Base-by-base conservation (phyloP, 106 monocot species). In the Posidonia australis region DNA sequence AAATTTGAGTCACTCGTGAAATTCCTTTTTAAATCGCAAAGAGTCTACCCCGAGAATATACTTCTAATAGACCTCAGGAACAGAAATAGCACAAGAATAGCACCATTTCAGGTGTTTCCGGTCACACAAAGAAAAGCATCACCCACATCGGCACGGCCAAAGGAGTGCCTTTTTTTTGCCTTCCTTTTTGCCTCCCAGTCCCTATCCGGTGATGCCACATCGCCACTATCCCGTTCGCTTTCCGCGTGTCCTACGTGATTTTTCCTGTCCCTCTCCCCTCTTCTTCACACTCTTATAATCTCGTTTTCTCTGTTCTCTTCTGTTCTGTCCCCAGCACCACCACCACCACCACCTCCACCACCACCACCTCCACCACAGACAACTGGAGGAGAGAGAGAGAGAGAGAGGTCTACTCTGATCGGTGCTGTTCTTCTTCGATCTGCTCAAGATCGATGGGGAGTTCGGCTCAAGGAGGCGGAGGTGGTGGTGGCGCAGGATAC, bases 361-460 rank as follows among this genome's bases (percentile, higher is more conserved):
- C 46, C 14, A 14, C 26, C 45, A 45, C 64, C 23, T 9, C 46
- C 46, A 32, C 16, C 46, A 16, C 3, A 19, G 10, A 32, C 10
- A n/a, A 60, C 18, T 14, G 60, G 31, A 9, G 42, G 5, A 18
- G 16, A 19, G 20, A 60, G 60, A 2, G 20, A n/a, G 18, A 20
- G 20, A 20, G 60, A 36, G 42, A 9, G 42, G 20, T 29, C 31
- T 17, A 28, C 10, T 59, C 31, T 59, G 58, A 29, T 54, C 10
- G 2, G 51, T 5, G 67, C 19, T n/a, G n/a, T n/a, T n/a, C n/a
- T n/a, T n/a, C n/a, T n/a, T n/a, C n/a, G n/a, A n/a, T 36, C 36
- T 36, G 36, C 36, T 36, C 36, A 7, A 7, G 55, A 55, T 62
- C 25, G 44, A 76, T 76, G 76, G 76, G 69, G 53, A 54, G 53